Base-by-base conservation (phyloP, 305 asterid genomes). In the Rubia occidens region DNA sequence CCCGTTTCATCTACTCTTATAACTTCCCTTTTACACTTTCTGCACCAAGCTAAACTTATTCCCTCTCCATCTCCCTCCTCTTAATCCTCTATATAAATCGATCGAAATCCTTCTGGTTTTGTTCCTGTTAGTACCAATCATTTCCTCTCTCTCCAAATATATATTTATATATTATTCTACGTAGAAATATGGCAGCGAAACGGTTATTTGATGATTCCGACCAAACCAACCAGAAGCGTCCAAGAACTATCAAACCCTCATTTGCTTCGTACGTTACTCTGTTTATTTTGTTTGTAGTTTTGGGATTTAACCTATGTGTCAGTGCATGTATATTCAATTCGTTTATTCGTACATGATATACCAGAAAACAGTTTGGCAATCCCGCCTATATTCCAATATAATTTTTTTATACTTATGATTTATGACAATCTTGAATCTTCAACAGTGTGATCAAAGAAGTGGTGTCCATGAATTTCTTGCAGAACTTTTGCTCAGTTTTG, bases 381-480 rank as follows among this genome's bases (percentile, higher is more conserved):
- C 29, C 2, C 29, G 2, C 29, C 29, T 26, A 26, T 26, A 26
- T 26, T 26, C 29, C 29, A 26, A 26, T 26, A 26, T 26, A 26
- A 26, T 26, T 26, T 26, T 26, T 26, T 26, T 1, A 26, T 26
- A 26, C 0, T 54, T 62, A 8, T 64, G 58, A 51, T 3, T 54
- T 62, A 8, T 64, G 58, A 51, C 56, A 5, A 51, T 4, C 58
- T 5, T 51, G 24, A 51, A 51, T 6, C 5, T 68, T 1, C 39
- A 66, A 55, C 84, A 86, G 95, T 69, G 92, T 85, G 39, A 84
- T 85, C 18, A 79, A 76, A 63, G 88, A 88, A 72, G 95, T 85
- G 53, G 81, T 82, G 35, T 72, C 70, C 81, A 75, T 68, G 82
- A 86, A 88, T 69, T 82, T 79, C 81, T 70, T 83, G 26, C 84